Evolutionary conservation across 495 filamentous ascomycete species (phyloP), one percentile per base, ranked within the genome.

Genomic region (Talaromyces nanjingensis): DNA sequence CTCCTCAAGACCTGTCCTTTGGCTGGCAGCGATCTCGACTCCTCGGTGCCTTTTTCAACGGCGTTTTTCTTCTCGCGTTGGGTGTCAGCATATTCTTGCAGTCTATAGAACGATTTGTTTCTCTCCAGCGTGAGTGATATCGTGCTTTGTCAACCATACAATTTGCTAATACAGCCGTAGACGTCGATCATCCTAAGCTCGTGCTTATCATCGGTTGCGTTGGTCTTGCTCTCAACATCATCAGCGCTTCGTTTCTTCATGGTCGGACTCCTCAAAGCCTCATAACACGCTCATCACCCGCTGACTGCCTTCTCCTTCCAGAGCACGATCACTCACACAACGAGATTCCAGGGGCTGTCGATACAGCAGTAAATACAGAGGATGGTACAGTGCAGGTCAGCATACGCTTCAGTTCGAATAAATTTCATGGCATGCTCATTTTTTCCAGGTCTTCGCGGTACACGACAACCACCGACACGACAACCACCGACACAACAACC

Each of bases 11-110:
- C 0, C 73, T 83, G 3, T 73, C 80, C 1, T 83, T 81, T 66
- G 80, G 81, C 16, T 97, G 90, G 90, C 86, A 96, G 72, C 87
- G 92, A 52, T 88, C 91, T 14, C 91, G 93, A 77, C 89, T 94
- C 7, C 81, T 97, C 3, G 92, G 92, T 62, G 92, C 92, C 16
- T 87, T 96, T 65, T 88, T 96, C 77, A 97, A 96, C 69, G 92
- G 93, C 62, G 91, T 96, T 11, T 92, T 97, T 70, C 78, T 97
- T 33, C 86, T 96, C 62, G 91, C 88, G 0, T 82, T 97, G n/a
- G 96, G 92, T 70, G 79, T 96, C n/a, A 91, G 91, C 22, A 92
- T 97, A 68, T 90, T 96, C 66, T 82, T 97, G 56, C 93, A 97
- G 73, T 91, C 93, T 8, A 79, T 96, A 33, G 88, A 91, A 62